A percentile compares a stretch with the other conserved stretches of the same genome.
Conservation (phyloP, 169 alveolate species). For the Cryptosporidium canis region DNA sequence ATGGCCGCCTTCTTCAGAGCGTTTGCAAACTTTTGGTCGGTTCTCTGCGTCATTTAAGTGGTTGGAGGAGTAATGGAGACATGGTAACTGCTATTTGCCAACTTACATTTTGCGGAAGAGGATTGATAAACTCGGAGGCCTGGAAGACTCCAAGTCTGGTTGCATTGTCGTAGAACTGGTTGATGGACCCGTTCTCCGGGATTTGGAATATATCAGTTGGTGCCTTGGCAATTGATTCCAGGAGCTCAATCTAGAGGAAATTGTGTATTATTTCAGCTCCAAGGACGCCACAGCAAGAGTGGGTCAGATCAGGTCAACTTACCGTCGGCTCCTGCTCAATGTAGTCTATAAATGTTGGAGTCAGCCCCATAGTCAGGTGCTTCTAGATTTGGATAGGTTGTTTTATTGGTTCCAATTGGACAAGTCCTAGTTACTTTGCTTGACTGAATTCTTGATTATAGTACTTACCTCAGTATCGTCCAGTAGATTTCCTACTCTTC, state of each 20-base stretch:
- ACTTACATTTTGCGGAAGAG: slow-evolving; percentile 60
- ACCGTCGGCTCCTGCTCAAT: slow-evolving; percentile 70
- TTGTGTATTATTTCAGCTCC: neutral
- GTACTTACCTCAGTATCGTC: slow-evolving; percentile 68
- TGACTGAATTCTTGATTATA: neutral
- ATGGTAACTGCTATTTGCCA: neutral
- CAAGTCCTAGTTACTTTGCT: too few species aligned
- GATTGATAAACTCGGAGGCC: slow-evolving; percentile 28
- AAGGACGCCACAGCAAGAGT: neutral
- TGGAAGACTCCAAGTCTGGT: slow-evolving; percentile 43
- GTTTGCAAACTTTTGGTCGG: slow-evolving; percentile 61
- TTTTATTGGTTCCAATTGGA: too few species aligned
- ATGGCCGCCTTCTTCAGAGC: slow-evolving; percentile 48
- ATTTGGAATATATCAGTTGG: slow-evolving; percentile 41
- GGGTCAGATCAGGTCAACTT: neutral
- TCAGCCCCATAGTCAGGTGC: slow-evolving; percentile 50
- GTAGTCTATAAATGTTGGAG: slow-evolving; percentile 67
- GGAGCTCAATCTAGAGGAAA: neutral
- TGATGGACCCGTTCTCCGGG: slow-evolving; percentile 62
- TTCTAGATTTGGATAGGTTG: too few species aligned
- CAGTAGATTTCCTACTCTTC: slow-evolving; percentile 25
- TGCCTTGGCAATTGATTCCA: slow-evolving; percentile 62
- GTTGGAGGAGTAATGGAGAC: neutral
- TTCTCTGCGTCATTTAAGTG: neutral
- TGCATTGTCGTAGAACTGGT: slow-evolving; percentile 38